These are phyloP conservation scores for Globisporangium spinosum DNA, from an alignment of 352 stramenopile species.

Conservation along the genomic window DNA sequence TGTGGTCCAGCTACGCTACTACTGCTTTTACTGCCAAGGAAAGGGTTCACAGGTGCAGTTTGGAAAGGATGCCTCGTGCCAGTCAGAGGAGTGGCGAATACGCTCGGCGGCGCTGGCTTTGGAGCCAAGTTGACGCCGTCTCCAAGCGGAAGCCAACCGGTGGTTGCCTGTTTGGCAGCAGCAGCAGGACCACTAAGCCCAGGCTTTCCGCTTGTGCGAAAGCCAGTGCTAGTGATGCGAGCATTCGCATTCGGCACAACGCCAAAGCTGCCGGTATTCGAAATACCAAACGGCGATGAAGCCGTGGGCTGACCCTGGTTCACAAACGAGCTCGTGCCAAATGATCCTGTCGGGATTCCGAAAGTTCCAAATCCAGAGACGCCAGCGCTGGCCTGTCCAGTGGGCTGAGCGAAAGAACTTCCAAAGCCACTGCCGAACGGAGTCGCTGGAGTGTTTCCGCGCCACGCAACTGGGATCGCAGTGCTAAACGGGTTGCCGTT, in stretches of 20 bases:
- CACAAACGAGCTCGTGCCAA: slow-evolving; percentile 5
- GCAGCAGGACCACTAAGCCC: not conserved
- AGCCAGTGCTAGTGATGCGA: not conserved
- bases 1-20: not conserved
- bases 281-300: not conserved
- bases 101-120: not conserved
- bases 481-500: slow-evolving; percentile 8
- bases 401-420: not conserved
- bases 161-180: not conserved
- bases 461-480: not conserved
- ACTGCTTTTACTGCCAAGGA: not conserved
- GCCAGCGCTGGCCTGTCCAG: not conserved
- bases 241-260: not conserved
- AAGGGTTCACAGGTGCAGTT: slow-evolving; percentile 9
- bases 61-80: not conserved
- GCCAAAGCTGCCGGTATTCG: not conserved
- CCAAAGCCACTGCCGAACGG: not conserved
- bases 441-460: not conserved
- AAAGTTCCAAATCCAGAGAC: not conserved
- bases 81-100: not conserved
- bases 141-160: slow-evolving; percentile 10
- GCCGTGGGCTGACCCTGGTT: not conserved
- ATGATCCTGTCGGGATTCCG: not conserved
- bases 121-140: not conserved
- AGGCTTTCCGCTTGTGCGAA: not conserved